Percentiles rank a stretch among this genome's conserved stretches.
Evolutionary conservation across 2,329 filamentous ascomycete species (phyloP).

Genomic region (Cadophora sp.): DNA sequence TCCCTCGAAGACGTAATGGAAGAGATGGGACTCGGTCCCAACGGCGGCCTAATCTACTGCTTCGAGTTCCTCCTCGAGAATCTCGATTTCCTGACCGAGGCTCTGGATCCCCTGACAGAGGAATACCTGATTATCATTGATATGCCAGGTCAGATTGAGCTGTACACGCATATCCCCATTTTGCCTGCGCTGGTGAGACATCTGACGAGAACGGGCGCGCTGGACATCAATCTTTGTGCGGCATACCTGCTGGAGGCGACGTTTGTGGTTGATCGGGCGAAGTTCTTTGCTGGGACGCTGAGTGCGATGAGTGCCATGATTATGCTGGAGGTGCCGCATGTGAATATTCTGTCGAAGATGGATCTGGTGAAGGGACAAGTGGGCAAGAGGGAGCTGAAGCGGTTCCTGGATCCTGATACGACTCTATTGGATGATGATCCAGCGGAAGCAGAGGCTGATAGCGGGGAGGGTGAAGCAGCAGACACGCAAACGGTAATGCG

Average conservation of each 20-base stretch:
- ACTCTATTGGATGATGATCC: conserved; percentile 79
- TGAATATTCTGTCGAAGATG: conserved; percentile 98
- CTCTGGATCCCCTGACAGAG: conserved; percentile 84
- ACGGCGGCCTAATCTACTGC: conserved; percentile 93
- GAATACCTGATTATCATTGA: conserved; percentile 98
- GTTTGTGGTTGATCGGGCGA: conserved; percentile 93
- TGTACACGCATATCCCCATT: conserved; percentile 96
- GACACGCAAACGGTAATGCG: conserved; percentile 79
- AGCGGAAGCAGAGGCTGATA: conserved; percentile 47
- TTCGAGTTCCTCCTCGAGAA: conserved; percentile 97
- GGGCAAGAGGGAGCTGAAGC: conserved; percentile 84
- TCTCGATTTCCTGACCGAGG: conserved; percentile 87
- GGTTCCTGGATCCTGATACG: conserved; percentile 87
- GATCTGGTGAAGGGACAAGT: conserved; percentile 92
- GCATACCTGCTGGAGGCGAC: conserved; percentile 95
- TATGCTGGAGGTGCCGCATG: conserved; percentile 95
- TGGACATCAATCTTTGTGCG: conserved; percentile 92
- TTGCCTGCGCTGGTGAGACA: conserved; percentile 84
- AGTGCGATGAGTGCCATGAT: conserved; percentile 99
- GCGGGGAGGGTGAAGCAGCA: conserved; percentile 57
- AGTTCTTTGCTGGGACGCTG: conserved; percentile 95
- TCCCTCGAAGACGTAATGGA: conserved; percentile 96
- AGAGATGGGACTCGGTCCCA: conserved; percentile 87
- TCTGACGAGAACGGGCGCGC: conserved; percentile 76
- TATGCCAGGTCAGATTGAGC: conserved; percentile 98